Evolutionary conservation across 345 rosid genomes (phyloP).

Genomic region (Arabidopsis thaliana): TAIR10.1 NC_003070.9:4232501-4233000

Average conservation of each 20-base stretch:
- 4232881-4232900: too few relatives aligned
- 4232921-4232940: not conserved
- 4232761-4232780: too few relatives aligned
- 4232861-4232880: not conserved
- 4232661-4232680: too few relatives aligned
- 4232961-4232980: not conserved
- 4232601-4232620: not conserved
- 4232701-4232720: too few relatives aligned
- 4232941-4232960: not conserved
- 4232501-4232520: constrained; percentile 1
- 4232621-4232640: too few relatives aligned
- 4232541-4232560: not conserved
- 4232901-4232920: not conserved
- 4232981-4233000: not conserved
- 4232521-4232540: constrained; percentile 11
- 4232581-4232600: not conserved
- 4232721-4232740: too few relatives aligned
- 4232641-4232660: too few relatives aligned
- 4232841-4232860: not conserved
- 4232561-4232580: not conserved
- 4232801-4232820: not conserved
- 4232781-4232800: too few relatives aligned
- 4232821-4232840: not conserved
- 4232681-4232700: too few relatives aligned
- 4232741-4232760: not conserved